Evolutionary conservation across 129 eudicot genomes (phyloP), one percentile per base, ranked within the genome.

Genomic region (Silybum marianum): DNA sequence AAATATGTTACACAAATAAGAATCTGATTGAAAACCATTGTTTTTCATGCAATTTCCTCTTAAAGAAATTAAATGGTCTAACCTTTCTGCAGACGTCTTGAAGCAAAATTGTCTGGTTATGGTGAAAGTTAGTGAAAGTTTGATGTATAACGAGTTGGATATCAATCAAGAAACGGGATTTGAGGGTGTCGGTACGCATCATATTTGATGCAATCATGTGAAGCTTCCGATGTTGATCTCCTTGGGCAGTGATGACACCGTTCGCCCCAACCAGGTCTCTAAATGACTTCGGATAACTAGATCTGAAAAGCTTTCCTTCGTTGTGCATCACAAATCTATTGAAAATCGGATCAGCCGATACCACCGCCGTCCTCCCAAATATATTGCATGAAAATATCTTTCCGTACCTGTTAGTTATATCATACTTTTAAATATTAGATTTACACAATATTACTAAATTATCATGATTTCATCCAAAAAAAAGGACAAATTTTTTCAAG

Each of bases 71-170:
- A 48, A 14, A 9, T 32, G 3, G 12, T 51, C 85, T 69, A 76
- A 89, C 97, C 97, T 93, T 90, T 82, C 97, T 83, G 76, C 97
- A 93, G 28, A 88, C 88, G 69, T 93, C 96, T 44, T 93, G 97
- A 60, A 93, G 95, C 71, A 81, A 88, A 70, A 90, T 82, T 75
- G 88, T 84, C 24, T 93, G 84, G 70, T 87, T 71, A 69, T 93
- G 74, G 1, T 51, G 80, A 11, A 93, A 80, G 36, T 73, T 82
- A 0, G 67, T 72, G 16, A 90, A 72, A 23, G 87, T 89, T 69
- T 83, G 86, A 42, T 80, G 82, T 81, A 90, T 69, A 48, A 89
- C 90, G 1, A 73, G 74, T 60, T 93, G 97, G 51, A 89, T 89
- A 42, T 93, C 93, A 34, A 58, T 85, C 84, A 93, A 70, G 86